A percentile compares a stretch with the other conserved stretches of the same genome.
Conservation (phyloP, 2,329 filamentous ascomycete species). For the Aspergillus uvarum region DNA sequence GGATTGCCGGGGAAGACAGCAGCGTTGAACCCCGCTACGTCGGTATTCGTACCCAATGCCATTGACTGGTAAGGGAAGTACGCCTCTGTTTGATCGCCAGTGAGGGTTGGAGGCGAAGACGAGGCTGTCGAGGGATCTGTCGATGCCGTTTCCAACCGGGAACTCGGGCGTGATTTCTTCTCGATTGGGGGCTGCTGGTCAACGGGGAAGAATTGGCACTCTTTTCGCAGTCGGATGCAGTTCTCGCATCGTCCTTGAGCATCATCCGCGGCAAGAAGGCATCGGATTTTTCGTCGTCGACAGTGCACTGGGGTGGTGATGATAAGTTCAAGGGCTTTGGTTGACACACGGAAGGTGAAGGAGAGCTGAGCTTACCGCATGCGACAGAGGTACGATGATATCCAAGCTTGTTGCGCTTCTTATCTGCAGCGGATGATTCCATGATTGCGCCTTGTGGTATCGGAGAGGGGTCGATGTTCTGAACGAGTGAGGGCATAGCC, state of each 20-base stretch:
- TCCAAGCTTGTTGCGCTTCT: constrained; percentile 85
- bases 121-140: constrained; percentile 51
- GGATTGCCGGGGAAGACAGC: constrained; percentile 32
- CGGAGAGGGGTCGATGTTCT: constrained; percentile 35
- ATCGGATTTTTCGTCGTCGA: constrained; percentile 89
- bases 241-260: constrained; percentile 77
- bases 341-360: background rate
- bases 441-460: constrained; percentile 35
- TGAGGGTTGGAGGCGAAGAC: constrained; percentile 45
- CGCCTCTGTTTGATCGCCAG: constrained; percentile 35
- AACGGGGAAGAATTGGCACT: constrained; percentile 88
- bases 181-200: constrained; percentile 66
- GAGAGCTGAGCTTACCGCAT: constrained; percentile 69
- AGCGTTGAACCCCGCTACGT: constrained; percentile 35
- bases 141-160: constrained; percentile 46
- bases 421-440: constrained; percentile 53
- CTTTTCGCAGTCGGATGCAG: constrained; percentile 91
- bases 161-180: constrained; percentile 46
- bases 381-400: constrained; percentile 95
- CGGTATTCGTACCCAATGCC: constrained; percentile 34
- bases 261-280: constrained; percentile 73
- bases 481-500: constrained; percentile 42
- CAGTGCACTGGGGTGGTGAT: constrained; percentile 68
- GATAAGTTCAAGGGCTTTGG: background rate
- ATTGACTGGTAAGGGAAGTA: constrained; percentile 40